A percentile compares a stretch with the other conserved stretches of the same genome.
Conservation (phyloP, 768 basidiomycete species). For the Chalciporus chontae region DNA sequence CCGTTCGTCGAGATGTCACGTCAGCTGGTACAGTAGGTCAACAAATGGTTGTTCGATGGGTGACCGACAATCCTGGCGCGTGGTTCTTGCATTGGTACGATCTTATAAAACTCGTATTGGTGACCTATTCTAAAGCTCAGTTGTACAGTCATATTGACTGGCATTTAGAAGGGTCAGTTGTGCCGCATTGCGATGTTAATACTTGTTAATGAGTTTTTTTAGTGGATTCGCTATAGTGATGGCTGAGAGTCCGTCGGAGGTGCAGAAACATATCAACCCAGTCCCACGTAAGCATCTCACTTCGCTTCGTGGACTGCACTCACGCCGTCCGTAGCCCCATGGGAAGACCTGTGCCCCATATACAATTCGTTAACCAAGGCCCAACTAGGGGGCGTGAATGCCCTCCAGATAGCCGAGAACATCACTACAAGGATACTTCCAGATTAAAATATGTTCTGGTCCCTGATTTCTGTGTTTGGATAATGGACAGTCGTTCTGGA, state of each 20-base stretch:
- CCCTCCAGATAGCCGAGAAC: slow-evolving; percentile 18
- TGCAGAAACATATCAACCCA: slow-evolving; percentile 4
- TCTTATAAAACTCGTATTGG: not conserved
- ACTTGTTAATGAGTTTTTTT: not conserved
- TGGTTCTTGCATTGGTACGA: slow-evolving; percentile 45
- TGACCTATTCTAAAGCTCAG: not conserved
- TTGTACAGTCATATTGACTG: slow-evolving; percentile 27
- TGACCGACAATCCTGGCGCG: slow-evolving; percentile 61
- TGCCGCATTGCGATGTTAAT: not conserved
- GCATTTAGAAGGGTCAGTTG: slow-evolving; percentile 24
- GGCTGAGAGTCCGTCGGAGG: slow-evolving; percentile 22
- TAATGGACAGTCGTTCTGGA: too few relatives aligned
- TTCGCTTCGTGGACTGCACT: not conserved
- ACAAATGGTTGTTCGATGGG: slow-evolving; percentile 51
- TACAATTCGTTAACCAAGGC: slow-evolving; percentile 15
- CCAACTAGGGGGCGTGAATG: slow-evolving; percentile 21
- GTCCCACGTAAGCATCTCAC: slow-evolving; percentile 13
- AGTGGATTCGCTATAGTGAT: slow-evolving; percentile 29
- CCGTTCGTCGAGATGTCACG: slow-evolving; percentile 33
- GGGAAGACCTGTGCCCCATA: slow-evolving; percentile 25
- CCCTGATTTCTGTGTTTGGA: not conserved
- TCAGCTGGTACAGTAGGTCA: slow-evolving; percentile 30
- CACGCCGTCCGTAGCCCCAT: slow-evolving; percentile 13
- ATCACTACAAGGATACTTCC: slow-evolving; percentile 18
- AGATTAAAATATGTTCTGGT: not conserved